Base-by-base conservation (phyloP, 306 rosid genomes). In the Bauhinia variegata region DNA sequence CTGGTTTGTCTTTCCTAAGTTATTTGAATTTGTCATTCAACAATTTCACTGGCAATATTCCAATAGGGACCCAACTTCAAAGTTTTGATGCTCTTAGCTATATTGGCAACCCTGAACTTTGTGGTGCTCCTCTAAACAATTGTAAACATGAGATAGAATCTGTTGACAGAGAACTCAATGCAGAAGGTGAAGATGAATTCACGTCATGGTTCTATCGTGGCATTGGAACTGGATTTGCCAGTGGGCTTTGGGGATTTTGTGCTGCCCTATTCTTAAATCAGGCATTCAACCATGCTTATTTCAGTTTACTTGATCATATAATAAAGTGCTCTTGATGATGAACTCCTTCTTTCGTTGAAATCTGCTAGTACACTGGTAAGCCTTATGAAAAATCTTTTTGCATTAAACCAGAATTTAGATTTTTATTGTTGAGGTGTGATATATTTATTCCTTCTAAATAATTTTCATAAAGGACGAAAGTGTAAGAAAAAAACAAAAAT, bases 21-120 rank as follows among this genome's bases (percentile, higher is more conserved):
- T 44, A 62, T 14, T 50, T 72, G 12, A 54, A 72, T 6, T 8
- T 36, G 9, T 36, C 41, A 36, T 36, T 5, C 41, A 36, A 36
- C 9, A 36, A 36, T 36, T 63, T 33, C 54, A 19, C 30, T 56
- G 71, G 77, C 6, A 14, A 37, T 54, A 63, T 73, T 8, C 77
- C 77, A 31, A 30, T 41, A 5, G 32, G 72, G 3, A 38, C 72
- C n/a, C 72, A 53, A 54, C 36, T 67, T 4, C 72, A 67, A 17
- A 54, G 52, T 19, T 53, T 67, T 28, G 32, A 52, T 28, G 23
- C 63, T 4, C 56, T 47, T 11, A 2, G 2, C 32, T 67, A 38
- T 23, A 6, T 7, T 2, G 52, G 34, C 9, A 67, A 67, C 9
- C 30, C 3, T 11, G 53, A 44, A 9, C 52, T 67, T 0, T 67